These are phyloP conservation scores for Aspergillus quadricinctus DNA, from an alignment of 2,329 filamentous ascomycete genomes.

Conservation along the genomic window DNA sequence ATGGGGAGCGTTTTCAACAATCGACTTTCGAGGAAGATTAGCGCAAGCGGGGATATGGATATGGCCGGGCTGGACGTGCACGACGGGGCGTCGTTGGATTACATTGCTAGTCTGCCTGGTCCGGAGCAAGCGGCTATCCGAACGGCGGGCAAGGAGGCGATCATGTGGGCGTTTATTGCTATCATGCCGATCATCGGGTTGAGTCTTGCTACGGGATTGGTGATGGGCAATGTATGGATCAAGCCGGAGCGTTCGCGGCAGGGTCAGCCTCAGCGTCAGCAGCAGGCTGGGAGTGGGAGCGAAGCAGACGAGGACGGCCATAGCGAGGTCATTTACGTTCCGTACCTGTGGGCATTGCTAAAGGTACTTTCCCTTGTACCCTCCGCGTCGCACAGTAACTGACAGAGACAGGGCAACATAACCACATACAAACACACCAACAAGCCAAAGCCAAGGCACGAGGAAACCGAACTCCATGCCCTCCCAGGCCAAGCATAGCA, in stretches of 20 bases:
- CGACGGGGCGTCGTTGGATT: slow-evolving; percentile 34
- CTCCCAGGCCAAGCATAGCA: not conserved
- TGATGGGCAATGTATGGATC: slow-evolving; percentile 53
- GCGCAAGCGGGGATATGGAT: slow-evolving; percentile 22
- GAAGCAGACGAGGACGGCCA: slow-evolving; percentile 8
- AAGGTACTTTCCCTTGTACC: slow-evolving; percentile 17
- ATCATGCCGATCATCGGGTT: slow-evolving; percentile 57
- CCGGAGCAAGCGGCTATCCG: slow-evolving; percentile 37
- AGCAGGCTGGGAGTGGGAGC: slow-evolving; percentile 2
- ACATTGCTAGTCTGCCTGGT: slow-evolving; percentile 32
- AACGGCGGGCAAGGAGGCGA: slow-evolving; percentile 49
- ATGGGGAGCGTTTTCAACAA: slow-evolving; percentile 70
- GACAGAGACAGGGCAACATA: slow-evolving; percentile 17
- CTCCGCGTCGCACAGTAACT: not conserved
- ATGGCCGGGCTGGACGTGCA: slow-evolving; percentile 27
- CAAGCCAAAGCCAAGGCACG: slow-evolving; percentile 7
- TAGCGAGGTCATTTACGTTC: slow-evolving; percentile 28
- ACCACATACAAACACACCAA: slow-evolving; percentile 21
- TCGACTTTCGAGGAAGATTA: slow-evolving; percentile 23
- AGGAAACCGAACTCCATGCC: not conserved
- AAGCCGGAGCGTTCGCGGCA: slow-evolving; percentile 19
- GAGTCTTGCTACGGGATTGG: slow-evolving; percentile 41
- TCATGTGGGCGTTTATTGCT: slow-evolving; percentile 63
- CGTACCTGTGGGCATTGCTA: slow-evolving; percentile 29
- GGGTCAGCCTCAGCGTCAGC: not conserved